A percentile compares a stretch with the other conserved stretches of the same genome.
These are phyloP conservation scores for Penicillium sp. DNA, from an alignment of 2,329 filamentous ascomycete genomes.

Conservation along the genomic window DNA sequence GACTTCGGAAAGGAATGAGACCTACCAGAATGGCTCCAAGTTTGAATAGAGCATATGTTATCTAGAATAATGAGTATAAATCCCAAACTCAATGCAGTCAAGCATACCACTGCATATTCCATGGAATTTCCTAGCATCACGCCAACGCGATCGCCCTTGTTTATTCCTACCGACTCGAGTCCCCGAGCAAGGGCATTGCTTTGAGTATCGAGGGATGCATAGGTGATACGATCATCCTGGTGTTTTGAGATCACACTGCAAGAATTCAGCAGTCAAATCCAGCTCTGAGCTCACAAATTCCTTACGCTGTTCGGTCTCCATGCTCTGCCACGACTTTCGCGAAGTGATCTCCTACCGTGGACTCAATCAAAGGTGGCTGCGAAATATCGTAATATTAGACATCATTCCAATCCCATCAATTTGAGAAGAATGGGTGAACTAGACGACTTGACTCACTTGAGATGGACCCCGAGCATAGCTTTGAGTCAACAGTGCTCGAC, in stretches of 20 bases:
- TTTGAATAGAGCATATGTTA: conserved; percentile 87
- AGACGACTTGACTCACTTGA: conserved; percentile 12
- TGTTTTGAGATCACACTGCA: conserved; percentile 57
- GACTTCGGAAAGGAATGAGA: not conserved
- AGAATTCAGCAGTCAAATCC: not conserved
- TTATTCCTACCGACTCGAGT: conserved; percentile 67
- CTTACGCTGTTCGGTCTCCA: conserved; percentile 55
- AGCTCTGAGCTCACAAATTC: not conserved
- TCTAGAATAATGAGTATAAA: conserved; percentile 28
- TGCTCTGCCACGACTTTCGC: conserved; percentile 42
- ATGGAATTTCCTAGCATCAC: conserved; percentile 82
- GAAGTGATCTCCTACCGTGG: conserved; percentile 50
- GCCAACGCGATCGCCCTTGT: conserved; percentile 80
- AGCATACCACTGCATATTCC: conserved; percentile 71
- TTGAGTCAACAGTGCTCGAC: conserved; percentile 21
- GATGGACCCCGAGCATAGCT: conserved; percentile 28
- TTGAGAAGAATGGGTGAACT: not conserved
- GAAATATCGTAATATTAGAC: not conserved
- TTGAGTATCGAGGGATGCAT: conserved; percentile 68
- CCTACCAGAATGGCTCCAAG: conserved; percentile 80
- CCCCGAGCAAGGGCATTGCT: conserved; percentile 76
- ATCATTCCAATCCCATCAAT: too few relatives aligned
- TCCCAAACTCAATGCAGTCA: not conserved
- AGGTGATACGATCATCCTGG: conserved; percentile 68
- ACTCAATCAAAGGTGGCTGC: conserved; percentile 48